Percentiles rank a stretch among this genome's conserved stretches.
These are phyloP conservation scores for Simmondsia chinensis DNA, from an alignment of 148 eudicot species.

Conservation along the genomic window DNA sequence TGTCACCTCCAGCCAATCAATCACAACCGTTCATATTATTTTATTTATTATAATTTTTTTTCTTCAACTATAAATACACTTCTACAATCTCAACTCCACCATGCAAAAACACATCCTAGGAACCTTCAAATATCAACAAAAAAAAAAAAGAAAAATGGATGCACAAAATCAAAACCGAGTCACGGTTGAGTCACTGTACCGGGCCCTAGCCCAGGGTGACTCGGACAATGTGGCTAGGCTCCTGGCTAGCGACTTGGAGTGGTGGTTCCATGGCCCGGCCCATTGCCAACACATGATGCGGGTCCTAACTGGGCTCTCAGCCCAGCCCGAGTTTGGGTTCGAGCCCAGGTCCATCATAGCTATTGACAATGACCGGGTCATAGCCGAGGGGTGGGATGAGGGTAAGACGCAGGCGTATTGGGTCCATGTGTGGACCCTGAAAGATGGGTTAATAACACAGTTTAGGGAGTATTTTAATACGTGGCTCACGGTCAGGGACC, in stretches of 20 bases:
- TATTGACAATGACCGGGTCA: slow-evolving; percentile 45
- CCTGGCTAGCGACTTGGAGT: slow-evolving; percentile 56
- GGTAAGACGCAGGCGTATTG: slow-evolving; percentile 56
- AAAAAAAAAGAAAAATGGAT: too few species aligned
- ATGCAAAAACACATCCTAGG: too few species aligned
- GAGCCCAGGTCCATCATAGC: slow-evolving; percentile 45
- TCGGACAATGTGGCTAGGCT: slow-evolving; percentile 19
- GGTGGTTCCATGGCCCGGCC: slow-evolving; percentile 96
- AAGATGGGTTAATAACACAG: slow-evolving; percentile 50
- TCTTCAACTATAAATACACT: too few species aligned
- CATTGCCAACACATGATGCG: slow-evolving; percentile 85
- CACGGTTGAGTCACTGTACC: slow-evolving; percentile 37
- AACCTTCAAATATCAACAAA: too few species aligned
- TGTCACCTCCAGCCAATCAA: too few species aligned
- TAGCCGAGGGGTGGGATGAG: slow-evolving; percentile 78
- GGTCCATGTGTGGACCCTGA: slow-evolving; percentile 87
- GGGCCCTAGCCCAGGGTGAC: slow-evolving; percentile 35
- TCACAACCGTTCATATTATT: too few species aligned
- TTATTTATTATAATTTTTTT: too few species aligned
- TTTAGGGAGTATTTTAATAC: slow-evolving; percentile 82
- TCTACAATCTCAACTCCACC: too few species aligned
- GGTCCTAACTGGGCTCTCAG: slow-evolving; percentile 51
- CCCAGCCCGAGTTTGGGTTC: slow-evolving; percentile 34
- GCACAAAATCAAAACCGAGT: slow-evolving; percentile 19
- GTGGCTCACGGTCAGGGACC: slow-evolving; percentile 53